Base-by-base conservation (phyloP, 208 protist genomes). In the Trypanosoma melophagium region DNA sequence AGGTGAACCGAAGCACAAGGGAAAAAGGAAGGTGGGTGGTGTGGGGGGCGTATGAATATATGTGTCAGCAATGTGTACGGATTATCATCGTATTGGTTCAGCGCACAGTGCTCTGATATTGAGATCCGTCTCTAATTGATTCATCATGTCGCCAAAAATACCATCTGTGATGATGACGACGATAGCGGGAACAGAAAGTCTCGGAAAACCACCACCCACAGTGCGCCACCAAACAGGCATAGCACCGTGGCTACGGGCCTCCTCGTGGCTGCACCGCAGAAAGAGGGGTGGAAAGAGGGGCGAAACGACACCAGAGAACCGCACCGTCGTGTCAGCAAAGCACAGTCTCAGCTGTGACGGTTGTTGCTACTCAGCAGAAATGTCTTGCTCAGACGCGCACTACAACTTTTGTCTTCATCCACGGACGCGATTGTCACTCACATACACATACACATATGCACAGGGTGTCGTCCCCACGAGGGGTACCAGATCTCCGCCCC, bases 31-130 rank as follows among this genome's bases (percentile, higher is more conserved):
- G 13, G 31, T 14, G 24, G 14, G 3, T n/a, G n/a, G 5, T 31
- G 16, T 53, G n/a, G 24, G 25, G 45, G 9, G 28, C 19, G 22
- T n/a, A n/a, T n/a, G n/a, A n/a, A n/a, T n/a, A n/a, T n/a, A n/a
- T n/a, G n/a, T n/a, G n/a, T 67, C 65, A 70, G 65, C 44, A 45
- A 35, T 8, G 22, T 62, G 17, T 55, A 70, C 65, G 65, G 65
- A 70, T 70, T 70, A 55, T 70, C 63, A 68, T 68, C 63, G 38
- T 31, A n/a, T 50, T 14, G 17, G 38, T 31, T 68, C 63, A 68
- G 63, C 53, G 63, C 63, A 68, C 63, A 68, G 63, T 68, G 63
- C 63, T 68, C 63, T 68, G 63, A 68, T 59, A 28, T 41, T 60
- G 4, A 10, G 63, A 60, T 68, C 63, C 63, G 63, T 52, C 21